Conservation (phyloP, 345 rosid genomes). For the Rhodamnia rubescens region DNA sequence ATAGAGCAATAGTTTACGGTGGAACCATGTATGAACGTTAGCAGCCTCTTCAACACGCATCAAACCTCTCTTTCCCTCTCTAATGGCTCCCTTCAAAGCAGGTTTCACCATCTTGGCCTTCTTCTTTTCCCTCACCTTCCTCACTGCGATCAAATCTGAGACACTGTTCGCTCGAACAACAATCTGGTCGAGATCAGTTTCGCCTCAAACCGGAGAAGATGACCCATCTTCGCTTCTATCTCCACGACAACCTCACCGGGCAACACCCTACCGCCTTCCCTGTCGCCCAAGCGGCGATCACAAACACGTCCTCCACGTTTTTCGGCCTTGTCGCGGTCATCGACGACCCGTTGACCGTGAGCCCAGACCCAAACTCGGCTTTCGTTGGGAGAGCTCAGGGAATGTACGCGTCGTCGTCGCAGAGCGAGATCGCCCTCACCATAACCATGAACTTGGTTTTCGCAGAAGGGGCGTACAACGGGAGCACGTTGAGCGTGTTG, state of each 20-base stretch:
- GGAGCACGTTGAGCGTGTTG: slow-evolving; percentile 12
- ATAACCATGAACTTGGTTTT: slow-evolving; percentile 10
- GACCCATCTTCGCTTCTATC: slow-evolving; percentile 30
- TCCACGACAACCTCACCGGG: slow-evolving; percentile 15
- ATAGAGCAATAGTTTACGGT: too few species aligned
- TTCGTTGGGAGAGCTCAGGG: slow-evolving; percentile 20
- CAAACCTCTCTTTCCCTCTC: background rate
- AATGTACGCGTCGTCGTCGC: slow-evolving; percentile 5
- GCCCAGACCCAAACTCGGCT: slow-evolving; percentile 7
- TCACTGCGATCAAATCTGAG: background rate
- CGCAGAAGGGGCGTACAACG: slow-evolving; percentile 10
- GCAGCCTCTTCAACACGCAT: background rate
- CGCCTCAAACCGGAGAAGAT: slow-evolving; percentile 10
- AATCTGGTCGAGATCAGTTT: background rate
- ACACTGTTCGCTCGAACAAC: background rate
- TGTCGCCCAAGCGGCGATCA: slow-evolving; percentile 10
- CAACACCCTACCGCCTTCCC: slow-evolving; percentile 10
- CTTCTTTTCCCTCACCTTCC: background rate
- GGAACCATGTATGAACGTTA: background rate
- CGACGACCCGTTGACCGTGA: slow-evolving; percentile 7
- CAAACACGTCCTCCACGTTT: background rate
- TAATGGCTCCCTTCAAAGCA: background rate
- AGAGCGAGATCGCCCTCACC: background rate
- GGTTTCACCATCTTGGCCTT: background rate
- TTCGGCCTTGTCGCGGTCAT: background rate